Base-by-base conservation (phyloP, 805 yeast species). In the Brettanomyces custersianus region DNA sequence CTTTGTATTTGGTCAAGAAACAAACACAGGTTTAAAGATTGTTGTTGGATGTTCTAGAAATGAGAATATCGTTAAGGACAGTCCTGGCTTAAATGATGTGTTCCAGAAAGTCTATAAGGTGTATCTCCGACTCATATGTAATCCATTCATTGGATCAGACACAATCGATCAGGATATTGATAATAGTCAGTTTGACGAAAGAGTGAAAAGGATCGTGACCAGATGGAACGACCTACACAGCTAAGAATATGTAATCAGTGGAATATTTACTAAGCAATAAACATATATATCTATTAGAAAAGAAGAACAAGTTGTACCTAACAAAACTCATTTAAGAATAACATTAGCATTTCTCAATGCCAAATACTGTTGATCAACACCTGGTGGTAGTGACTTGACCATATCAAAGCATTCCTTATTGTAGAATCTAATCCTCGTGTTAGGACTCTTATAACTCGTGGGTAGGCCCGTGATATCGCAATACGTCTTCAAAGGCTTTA, bases 381-480 rank as follows among this genome's bases (percentile, higher is more conserved):
- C 95, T 3, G 94, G 84, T 1, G 87, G 80, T 77, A 90, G 74
- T 43, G 75, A 74, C 54, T 76, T 75, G 24, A 85, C 80, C 24
- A 80, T 66, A 33, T 79, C 83, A 55, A 75, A 88, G 21, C 90
- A 79, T 57, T 90, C 96, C 35, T 76, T 76, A 54, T 90, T 80
- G 57, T 83, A 77, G 55, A 77, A 90, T 38, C 95, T 65, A 35
- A 90, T 62, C 29, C 81, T 80, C 48, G 75, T 81, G 19, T 78
- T 68, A 0, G 92, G 92, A 19, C 80, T 69, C 51, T 72, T 78
- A 64, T 90, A 90, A 21, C 61, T 70, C 0, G 87, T 90, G 33
- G 74, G 78, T 16, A 90, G 63, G 0, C 98, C 98, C 0, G 97
- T 90, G 33, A 90, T 77, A 53, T 92, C 98, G 57, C 98, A 90